These are phyloP conservation scores for Boechera divaricarpa DNA, from an alignment of 345 rosid genomes.

Conservation along the genomic window DNA sequence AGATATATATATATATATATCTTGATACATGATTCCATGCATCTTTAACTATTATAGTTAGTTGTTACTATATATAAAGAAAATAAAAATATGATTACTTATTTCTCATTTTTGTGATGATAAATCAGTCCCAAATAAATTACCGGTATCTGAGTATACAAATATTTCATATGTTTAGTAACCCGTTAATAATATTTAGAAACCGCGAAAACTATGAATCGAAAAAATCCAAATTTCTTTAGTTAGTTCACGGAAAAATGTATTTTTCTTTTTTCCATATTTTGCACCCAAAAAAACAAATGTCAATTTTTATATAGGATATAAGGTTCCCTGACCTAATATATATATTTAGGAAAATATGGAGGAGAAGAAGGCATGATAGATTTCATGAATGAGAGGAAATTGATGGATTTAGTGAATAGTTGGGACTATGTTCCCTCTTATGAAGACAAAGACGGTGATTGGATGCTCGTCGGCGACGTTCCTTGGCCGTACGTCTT, in stretches of 20 bases:
- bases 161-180: not conserved
- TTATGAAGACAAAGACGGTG: conserved; percentile 95
- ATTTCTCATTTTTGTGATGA: not conserved
- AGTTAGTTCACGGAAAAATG: not conserved
- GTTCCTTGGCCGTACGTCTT: conserved; percentile 90
- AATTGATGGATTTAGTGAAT: conserved; percentile 70
- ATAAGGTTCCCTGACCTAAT: too few species aligned
- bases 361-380: conserved; percentile 87
- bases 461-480: conserved; percentile 97
- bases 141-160: not conserved
- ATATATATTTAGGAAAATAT: conserved; percentile 48
- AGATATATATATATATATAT: not conserved
- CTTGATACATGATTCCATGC: not conserved
- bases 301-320: not conserved
- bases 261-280: too few species aligned
- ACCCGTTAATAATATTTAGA: not conserved
- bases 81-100: not conserved
- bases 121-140: not conserved
- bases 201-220: too few species aligned
- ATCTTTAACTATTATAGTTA: not conserved
- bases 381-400: conserved; percentile 75
- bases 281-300: not conserved
- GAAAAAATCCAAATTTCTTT: not conserved
- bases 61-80: not conserved
- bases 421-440: conserved; percentile 84